Conservation (phyloP, 2,329 filamentous ascomycete species). For the Scleromitrula shiraiana region DNA sequence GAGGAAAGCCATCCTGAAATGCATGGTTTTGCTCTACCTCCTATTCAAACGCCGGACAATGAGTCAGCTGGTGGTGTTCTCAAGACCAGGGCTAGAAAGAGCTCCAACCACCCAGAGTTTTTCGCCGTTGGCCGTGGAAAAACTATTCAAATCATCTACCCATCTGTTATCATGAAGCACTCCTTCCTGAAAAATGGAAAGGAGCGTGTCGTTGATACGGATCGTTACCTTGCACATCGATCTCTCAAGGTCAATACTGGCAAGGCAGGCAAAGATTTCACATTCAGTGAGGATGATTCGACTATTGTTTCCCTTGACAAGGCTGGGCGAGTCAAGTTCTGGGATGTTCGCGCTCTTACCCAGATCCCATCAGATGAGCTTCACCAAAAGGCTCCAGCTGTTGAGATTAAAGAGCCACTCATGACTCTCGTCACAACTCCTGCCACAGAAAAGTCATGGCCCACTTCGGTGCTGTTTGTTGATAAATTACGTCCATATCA, state of each 20-base stretch:
- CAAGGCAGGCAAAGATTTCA: conserved; percentile 97
- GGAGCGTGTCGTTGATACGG: conserved; percentile 71
- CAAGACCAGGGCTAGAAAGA: conserved; percentile 90
- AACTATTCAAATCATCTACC: conserved; percentile 84
- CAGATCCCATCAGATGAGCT: conserved; percentile 29
- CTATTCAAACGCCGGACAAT: conserved; percentile 76
- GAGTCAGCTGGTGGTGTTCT: conserved; percentile 86
- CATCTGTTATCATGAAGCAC: conserved; percentile 53
- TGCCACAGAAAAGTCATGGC: conserved; percentile 89
- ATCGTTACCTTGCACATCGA: conserved; percentile 78
- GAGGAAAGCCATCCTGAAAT: conserved; percentile 73
- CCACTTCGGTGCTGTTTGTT: conserved; percentile 89
- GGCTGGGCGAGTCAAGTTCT: conserved; percentile 92
- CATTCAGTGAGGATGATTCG: conserved; percentile 93
- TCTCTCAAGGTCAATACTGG: conserved; percentile 91
- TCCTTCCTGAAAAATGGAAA: conserved; percentile 55
- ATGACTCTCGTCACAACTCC: conserved; percentile 81
- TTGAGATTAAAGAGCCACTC: conserved; percentile 79
- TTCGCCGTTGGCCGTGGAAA: conserved; percentile 95
- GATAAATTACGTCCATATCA: conserved; percentile 92
- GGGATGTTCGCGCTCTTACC: conserved; percentile 82
- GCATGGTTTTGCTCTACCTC: conserved; percentile 82
- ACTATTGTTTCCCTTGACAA: conserved; percentile 95
- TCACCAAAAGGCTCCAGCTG: conserved; percentile 28
- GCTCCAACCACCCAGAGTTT: conserved; percentile 81